These are phyloP conservation scores for Boechera divaricarpa DNA, from an alignment of 345 rosid species.

Conservation along the genomic window DNA sequence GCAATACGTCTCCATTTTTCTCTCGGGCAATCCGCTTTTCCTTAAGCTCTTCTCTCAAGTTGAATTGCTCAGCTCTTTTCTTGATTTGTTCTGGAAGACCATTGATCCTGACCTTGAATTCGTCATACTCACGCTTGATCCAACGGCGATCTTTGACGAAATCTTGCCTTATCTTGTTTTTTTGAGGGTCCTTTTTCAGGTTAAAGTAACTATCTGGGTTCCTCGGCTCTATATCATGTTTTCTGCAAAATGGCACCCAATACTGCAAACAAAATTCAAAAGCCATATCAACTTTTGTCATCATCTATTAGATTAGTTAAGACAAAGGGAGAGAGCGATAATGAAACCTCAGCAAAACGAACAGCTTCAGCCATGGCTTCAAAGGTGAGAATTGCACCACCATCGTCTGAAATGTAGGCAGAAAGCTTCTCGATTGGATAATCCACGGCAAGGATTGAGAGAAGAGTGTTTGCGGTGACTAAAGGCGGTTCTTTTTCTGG, in stretches of 20 bases:
- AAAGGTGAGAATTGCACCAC: constrained; percentile 86
- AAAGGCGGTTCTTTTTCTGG: constrained; percentile 91
- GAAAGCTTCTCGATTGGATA: constrained; percentile 85
- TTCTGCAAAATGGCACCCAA: constrained; percentile 97
- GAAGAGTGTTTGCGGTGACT: constrained; percentile 86
- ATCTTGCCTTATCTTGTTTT: constrained; percentile 80
- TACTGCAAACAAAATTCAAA: constrained; percentile 43
- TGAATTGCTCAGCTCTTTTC: constrained; percentile 67
- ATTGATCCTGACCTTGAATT: constrained; percentile 93
- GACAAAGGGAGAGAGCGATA: not conserved
- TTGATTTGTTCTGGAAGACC: constrained; percentile 80
- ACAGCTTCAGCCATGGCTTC: constrained; percentile 99
- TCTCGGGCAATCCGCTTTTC: constrained; percentile 63
- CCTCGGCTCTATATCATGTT: constrained; percentile 88
- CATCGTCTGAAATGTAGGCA: constrained; percentile 85
- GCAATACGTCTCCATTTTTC: constrained; percentile 61
- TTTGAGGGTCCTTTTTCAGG: constrained; percentile 75
- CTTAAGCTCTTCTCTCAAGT: constrained; percentile 64
- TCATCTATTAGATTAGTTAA: not conserved
- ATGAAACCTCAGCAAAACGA: constrained; percentile 68
- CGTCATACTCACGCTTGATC: constrained; percentile 97
- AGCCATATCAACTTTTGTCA: not conserved
- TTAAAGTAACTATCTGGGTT: constrained; percentile 91
- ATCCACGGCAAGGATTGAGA: constrained; percentile 77
- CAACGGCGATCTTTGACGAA: constrained; percentile 94